Evolutionary conservation across 148 eudicot species (phyloP).

Genomic region (Linanthus parryae): DNA sequence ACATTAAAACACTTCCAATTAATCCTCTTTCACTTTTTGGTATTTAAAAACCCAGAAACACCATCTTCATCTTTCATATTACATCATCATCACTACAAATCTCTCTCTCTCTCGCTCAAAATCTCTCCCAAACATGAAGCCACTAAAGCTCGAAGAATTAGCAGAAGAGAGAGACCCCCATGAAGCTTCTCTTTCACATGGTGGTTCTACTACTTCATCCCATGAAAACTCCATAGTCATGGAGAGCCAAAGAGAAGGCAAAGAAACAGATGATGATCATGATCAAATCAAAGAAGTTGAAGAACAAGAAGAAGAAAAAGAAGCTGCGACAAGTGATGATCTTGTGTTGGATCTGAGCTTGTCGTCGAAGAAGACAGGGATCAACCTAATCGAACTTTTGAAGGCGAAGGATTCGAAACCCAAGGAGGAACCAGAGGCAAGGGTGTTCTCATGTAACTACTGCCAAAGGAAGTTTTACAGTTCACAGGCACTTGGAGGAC

Average conservation of each 20-base stretch:
- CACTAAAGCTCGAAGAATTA: no score
- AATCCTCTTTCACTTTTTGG: no score
- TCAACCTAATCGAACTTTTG: slow-evolving; percentile 25
- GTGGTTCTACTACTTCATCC: no score
- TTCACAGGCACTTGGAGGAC: slow-evolving; percentile 96
- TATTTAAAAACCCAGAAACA: slow-evolving; percentile 7
- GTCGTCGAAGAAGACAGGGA: slow-evolving; percentile 25
- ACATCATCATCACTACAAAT: no score
- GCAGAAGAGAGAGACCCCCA: no score
- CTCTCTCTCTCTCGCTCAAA: no score
- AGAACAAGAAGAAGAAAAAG: slow-evolving; percentile 4
- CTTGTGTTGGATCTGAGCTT: slow-evolving; percentile 51
- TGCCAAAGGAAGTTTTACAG: slow-evolving; percentile 82
- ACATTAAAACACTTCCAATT: slow-evolving; percentile 1
- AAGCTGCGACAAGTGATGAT: slow-evolving; percentile 10
- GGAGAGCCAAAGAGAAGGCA: slow-evolving; percentile 13
- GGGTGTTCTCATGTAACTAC: slow-evolving; percentile 76
- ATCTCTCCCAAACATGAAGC: no score
- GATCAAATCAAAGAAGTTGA: slow-evolving; percentile 6
- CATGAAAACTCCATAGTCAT: slow-evolving; percentile 12
- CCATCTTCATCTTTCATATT: not conserved
- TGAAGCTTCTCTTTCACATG: no score
- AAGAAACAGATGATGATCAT: no score
- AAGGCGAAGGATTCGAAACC: no score
- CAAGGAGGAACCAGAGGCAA: no score